Conservation (phyloP, 345 rosid species). For the Rhodamnia rubescens region DNA sequence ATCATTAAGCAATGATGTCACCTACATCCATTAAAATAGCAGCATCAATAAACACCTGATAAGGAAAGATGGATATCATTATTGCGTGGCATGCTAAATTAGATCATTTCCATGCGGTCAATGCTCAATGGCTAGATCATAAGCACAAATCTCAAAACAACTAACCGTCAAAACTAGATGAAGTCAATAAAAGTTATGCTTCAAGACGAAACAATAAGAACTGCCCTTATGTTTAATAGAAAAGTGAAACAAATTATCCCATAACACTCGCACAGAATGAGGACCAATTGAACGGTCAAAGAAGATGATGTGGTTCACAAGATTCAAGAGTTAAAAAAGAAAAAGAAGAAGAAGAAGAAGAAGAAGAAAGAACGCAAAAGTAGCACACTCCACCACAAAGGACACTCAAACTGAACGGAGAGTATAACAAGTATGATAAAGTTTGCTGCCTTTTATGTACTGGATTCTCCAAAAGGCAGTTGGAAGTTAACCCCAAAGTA, state of each 20-base stretch:
- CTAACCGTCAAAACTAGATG: background rate
- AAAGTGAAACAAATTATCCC: background rate
- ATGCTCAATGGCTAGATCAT: background rate
- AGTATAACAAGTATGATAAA: background rate
- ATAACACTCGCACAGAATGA: background rate
- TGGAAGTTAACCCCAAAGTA: background rate
- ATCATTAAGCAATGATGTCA: slow-evolving; percentile 61
- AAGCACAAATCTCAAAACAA: background rate
- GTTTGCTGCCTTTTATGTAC: background rate
- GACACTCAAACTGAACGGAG: background rate
- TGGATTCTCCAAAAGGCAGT: background rate
- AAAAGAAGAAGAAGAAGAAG: background rate
- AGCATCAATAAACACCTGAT: background rate
- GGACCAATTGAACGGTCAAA: background rate
- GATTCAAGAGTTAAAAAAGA: background rate
- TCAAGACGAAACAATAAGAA: background rate
- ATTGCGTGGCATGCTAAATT: background rate
- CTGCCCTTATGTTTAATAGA: background rate
- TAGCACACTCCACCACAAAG: background rate
- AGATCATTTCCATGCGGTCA: background rate
- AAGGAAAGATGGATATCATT: background rate
- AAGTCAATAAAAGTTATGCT: background rate
- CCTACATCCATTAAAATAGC: slow-evolving; percentile 26
- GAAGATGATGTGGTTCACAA: background rate
- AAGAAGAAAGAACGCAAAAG: no score